phyloP scores from a whole-genome alignment of 495 filamentous ascomycete genomes.

The Beverwykella pulmonaria region DNA sequence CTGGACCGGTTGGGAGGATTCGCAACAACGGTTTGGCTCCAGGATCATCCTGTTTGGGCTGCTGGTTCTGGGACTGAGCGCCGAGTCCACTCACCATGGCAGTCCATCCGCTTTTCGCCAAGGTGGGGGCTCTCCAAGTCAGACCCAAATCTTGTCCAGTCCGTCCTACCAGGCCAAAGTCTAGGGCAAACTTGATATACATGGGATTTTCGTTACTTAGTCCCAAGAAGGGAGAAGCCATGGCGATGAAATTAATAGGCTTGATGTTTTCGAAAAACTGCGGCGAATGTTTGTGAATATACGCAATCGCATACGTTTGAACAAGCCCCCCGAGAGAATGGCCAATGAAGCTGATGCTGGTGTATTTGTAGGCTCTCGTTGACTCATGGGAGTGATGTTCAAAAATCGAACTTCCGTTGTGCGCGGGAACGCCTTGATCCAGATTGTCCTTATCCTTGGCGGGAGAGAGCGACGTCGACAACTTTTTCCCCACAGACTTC shows the following conservation, averaged over 20 bases:
- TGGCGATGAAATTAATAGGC: conserved; percentile 90
- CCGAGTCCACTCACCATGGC: conserved; percentile 79
- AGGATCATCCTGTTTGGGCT: conserved; percentile 63
- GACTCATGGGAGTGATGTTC: conserved; percentile 45
- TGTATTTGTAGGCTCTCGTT: conserved; percentile 77
- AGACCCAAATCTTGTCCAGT: conserved; percentile 94
- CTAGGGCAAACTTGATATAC: conserved; percentile 95
- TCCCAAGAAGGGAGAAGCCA: conserved; percentile 88
- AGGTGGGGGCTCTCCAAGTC: conserved; percentile 86
- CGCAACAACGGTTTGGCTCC: conserved; percentile 86
- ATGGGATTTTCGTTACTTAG: conserved; percentile 96
- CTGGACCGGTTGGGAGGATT: conserved; percentile 90
- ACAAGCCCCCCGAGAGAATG: conserved; percentile 91
- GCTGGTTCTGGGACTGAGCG: conserved; percentile 61
- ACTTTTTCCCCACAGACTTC: conserved; percentile 48
- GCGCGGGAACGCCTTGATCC: conserved; percentile 48
- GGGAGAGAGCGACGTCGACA: conserved; percentile 40
- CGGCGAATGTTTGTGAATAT: conserved; percentile 95
- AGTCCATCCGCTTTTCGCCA: conserved; percentile 83
- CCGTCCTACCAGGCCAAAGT: conserved; percentile 91
- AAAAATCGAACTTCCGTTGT: conserved; percentile 59
- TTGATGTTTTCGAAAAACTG: conserved; percentile 84
- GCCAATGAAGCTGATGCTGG: conserved; percentile 92
- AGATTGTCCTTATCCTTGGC: conserved; percentile 36
- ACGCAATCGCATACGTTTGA: conserved; percentile 95